phyloP scores from a whole-genome alignment of 192 early-diverging fungal species.

The Thoreauomyces humboldtii region DNA sequence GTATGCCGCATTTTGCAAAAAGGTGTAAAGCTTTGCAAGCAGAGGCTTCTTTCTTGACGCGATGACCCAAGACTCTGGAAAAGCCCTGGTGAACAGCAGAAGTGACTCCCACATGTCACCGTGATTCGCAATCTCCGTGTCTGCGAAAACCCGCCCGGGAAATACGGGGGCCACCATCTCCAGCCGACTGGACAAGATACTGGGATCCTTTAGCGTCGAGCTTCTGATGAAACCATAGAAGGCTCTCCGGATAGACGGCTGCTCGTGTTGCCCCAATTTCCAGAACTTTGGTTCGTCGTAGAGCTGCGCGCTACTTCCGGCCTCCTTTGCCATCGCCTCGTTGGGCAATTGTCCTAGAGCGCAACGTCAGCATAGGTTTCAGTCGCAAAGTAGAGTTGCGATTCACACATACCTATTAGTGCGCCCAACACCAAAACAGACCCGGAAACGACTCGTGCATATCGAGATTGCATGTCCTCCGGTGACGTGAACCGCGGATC shows the following conservation, averaged over 20 bases:
- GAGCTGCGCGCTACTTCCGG: neutral
- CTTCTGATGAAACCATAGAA: constrained; percentile 60
- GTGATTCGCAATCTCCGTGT: constrained; percentile 70
- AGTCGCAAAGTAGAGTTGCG: too few species aligned
- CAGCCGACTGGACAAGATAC: constrained; percentile 29
- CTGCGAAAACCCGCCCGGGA: constrained; percentile 64
- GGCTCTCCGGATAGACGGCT: constrained; percentile 55
- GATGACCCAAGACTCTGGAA: constrained; percentile 35
- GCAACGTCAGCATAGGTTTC: too few species aligned
- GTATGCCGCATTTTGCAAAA: constrained; percentile 62
- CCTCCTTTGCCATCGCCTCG: neutral
- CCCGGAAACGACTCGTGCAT: constrained; percentile 62
- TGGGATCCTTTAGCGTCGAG: constrained; percentile 24
- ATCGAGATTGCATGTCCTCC: constrained; percentile 75
- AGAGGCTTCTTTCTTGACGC: constrained; percentile 60
- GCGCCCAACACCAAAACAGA: constrained; percentile 56
- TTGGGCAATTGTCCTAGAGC: neutral
- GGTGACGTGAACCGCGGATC: constrained; percentile 69
- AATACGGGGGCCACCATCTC: constrained; percentile 50
- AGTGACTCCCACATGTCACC: constrained; percentile 87
- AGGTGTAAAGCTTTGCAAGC: constrained; percentile 63
- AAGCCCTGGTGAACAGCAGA: constrained; percentile 65
- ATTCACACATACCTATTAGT: constrained; percentile 43
- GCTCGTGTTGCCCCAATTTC: constrained; percentile 44
- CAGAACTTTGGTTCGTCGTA: constrained; percentile 57